Conservation (phyloP, 2,329 filamentous ascomycete genomes). For the Penicillium sp. region DNA sequence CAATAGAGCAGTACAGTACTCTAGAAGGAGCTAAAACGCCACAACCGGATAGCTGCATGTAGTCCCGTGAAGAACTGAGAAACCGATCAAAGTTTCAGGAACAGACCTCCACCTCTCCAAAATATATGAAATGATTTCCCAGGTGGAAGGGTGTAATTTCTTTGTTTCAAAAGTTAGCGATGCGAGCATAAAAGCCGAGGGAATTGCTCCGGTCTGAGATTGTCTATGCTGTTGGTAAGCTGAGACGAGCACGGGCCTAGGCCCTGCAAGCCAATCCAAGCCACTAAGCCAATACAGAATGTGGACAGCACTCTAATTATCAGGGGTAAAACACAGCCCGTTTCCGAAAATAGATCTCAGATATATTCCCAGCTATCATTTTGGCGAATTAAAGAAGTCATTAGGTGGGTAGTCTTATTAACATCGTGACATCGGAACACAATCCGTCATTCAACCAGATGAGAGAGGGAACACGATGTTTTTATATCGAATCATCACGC, state of each 20-base stretch:
- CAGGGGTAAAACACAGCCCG: neutral
- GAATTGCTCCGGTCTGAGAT: neutral
- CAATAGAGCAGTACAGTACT: too few species aligned
- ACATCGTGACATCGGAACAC: neutral
- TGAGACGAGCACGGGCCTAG: neutral
- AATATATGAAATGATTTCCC: too few species aligned
- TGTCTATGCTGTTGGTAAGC: too few species aligned
- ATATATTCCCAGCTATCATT: neutral
- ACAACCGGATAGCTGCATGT: too few species aligned
- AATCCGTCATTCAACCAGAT: neutral
- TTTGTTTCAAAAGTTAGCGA: neutral
- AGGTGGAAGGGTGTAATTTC: too few species aligned
- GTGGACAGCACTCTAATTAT: neutral
- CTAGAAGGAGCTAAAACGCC: too few species aligned
- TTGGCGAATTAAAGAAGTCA: constrained; percentile 10
- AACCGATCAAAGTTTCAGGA: too few species aligned
- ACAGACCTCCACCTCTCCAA: too few species aligned
- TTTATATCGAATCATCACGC: neutral
- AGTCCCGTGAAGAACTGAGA: too few species aligned
- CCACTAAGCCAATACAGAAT: neutral
- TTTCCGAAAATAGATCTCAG: neutral
- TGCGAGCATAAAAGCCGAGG: neutral
- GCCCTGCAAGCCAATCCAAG: neutral
- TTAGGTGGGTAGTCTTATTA: neutral
- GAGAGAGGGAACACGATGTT: neutral